These are phyloP conservation scores for Starmera caribaea DNA, from an alignment of 805 yeast species.

Conservation along the genomic window DNA sequence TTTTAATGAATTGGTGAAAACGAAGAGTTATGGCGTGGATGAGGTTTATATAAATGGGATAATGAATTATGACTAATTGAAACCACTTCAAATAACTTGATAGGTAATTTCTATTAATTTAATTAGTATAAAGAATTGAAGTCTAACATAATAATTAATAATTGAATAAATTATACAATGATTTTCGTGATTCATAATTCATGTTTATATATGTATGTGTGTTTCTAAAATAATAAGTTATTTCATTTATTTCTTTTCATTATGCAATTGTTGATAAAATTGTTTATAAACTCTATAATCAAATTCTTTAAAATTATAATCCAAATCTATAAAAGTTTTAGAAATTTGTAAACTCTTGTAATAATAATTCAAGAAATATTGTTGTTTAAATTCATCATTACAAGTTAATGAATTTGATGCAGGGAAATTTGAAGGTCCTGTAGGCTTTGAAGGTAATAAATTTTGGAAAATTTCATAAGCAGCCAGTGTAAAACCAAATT, in stretches of 20 bases:
- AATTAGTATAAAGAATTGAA: too few species aligned
- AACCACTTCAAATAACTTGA: too few species aligned
- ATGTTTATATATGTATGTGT: too few species aligned
- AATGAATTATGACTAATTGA: not conserved
- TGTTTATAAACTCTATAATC: constrained; percentile 36
- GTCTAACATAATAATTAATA: too few species aligned
- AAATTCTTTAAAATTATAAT: constrained; percentile 50
- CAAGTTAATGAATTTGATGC: constrained; percentile 13
- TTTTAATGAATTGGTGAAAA: constrained; percentile 27
- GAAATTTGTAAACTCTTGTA: constrained; percentile 54
- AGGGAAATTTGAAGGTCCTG: constrained; percentile 2
- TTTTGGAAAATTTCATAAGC: constrained; percentile 87
- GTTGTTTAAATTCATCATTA: constrained; percentile 32
- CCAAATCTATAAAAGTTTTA: constrained; percentile 52
- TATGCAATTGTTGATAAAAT: constrained; percentile 23
- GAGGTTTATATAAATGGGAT: not conserved
- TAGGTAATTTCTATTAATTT: too few species aligned
- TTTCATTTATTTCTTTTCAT: not conserved
- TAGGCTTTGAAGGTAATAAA: constrained; percentile 41
- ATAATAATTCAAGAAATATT: constrained; percentile 32
- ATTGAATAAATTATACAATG: too few species aligned
- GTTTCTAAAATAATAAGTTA: too few species aligned
- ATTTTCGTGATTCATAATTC: too few species aligned
- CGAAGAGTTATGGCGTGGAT: constrained; percentile 19
- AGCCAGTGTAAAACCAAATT: constrained; percentile 96